These are phyloP conservation scores for Nemophila menziesii DNA, from an alignment of 257 asterid species.

Conservation along the genomic window DNA sequence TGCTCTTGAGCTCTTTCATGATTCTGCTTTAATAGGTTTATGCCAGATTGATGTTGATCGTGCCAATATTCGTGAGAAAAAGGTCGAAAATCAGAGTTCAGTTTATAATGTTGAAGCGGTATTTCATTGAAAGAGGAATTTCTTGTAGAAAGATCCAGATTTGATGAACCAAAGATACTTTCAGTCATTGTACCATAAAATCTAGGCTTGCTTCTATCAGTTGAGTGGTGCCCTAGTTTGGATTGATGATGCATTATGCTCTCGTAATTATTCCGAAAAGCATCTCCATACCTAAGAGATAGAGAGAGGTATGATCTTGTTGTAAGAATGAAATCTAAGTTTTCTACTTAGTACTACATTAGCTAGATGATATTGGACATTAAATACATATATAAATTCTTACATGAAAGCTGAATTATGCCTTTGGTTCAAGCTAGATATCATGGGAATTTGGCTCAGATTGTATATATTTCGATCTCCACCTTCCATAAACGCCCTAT, in stretches of 20 bases:
- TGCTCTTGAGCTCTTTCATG: constrained; percentile 7
- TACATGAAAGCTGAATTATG: constrained; percentile 37
- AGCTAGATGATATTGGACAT: background rate
- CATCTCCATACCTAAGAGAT: constrained; percentile 33
- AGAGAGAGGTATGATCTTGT: background rate
- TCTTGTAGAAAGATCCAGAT: background rate
- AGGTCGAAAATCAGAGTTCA: background rate
- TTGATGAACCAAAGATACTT: constrained; percentile 17
- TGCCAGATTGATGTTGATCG: background rate
- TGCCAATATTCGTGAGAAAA: constrained; percentile 11
- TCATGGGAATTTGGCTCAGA: constrained; percentile 49
- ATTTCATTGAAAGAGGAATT: background rate
- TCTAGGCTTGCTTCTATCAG: constrained; percentile 21
- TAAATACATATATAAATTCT: background rate
- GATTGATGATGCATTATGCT: constrained; percentile 32
- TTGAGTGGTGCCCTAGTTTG: constrained; percentile 12
- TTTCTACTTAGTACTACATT: background rate
- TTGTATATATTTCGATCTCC: constrained; percentile 48
- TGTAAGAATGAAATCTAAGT: constrained; percentile 2
- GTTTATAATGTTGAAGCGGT: background rate
- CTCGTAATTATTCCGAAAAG: constrained; percentile 27
- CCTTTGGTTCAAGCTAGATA: constrained; percentile 13
- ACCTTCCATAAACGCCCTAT: constrained; percentile 38
- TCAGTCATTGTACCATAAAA: constrained; percentile 16
- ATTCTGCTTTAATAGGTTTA: constrained; percentile 9